Evolutionary conservation across 2,329 filamentous ascomycete genomes (phyloP), one percentile per base, ranked within the genome.

Genomic region (Nigrograna mackinnonii): DNA sequence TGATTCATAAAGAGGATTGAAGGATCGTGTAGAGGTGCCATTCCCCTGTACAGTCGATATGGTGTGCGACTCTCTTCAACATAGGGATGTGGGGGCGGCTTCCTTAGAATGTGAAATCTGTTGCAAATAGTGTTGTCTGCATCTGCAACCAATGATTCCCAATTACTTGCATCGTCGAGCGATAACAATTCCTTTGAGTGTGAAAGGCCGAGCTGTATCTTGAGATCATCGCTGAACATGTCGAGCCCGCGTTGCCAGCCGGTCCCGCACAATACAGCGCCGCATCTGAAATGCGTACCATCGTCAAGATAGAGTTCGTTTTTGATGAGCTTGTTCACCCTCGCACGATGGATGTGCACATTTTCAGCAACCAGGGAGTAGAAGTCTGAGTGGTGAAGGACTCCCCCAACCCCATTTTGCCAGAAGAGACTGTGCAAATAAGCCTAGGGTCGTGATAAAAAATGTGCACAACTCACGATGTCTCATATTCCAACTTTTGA

Each of bases 241-340:
- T 40, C 20, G 4, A 54, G 44, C 1, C 32, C 22, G 5, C 14
- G 22, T 17, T 36, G 26, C 52, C 50, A 63, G 19, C 62, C 59
- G 5, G 60, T 65, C 16, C 59, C 58, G 28, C 48, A 57, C 2
- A 64, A 13, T 6, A 64, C 26, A 7, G 50, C 49, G 26, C 64
- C 59, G 33, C 47, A 47, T 2, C 47, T 37, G 13, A 63, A 43
- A n/a, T 41, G 21, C 5, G 39, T 40, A 4, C 47, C 54, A 21
- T 48, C 37, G 17, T 41, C 38, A 6, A 62, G 44, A 7, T 36
- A 38, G n/a, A 58, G 37, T 9, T 40, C 31, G 6, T 39, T 43
- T 4, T 35, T n/a, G 11, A 20, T 39, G 2, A 61, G 35, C 11
- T 40, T 31, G 17, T 47, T 41, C 17, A 64, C 44, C 12, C 48